Evolutionary conservation across 75 land plant genomes (phyloP).

Genomic region (Picea glauca): DNA sequence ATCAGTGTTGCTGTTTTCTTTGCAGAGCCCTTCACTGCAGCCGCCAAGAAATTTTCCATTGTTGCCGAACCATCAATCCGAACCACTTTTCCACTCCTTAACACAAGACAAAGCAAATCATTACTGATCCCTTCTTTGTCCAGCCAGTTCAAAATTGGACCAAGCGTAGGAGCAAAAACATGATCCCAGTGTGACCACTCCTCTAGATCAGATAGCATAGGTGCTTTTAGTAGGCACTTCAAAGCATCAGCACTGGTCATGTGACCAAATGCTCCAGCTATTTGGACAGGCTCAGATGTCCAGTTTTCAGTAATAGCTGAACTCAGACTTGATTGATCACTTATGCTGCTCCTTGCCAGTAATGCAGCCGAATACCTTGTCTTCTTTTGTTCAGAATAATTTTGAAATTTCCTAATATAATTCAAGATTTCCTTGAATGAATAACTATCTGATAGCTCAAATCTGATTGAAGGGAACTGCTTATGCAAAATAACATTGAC

Average conservation of each 20-base stretch:
- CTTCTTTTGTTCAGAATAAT: slow-evolving; percentile 14
- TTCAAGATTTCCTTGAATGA: slow-evolving; percentile 24
- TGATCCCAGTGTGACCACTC: slow-evolving; percentile 87
- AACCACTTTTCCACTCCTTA: slow-evolving; percentile 57
- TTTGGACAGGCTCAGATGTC: background rate
- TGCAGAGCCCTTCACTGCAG: slow-evolving; percentile 44
- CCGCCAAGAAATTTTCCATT: slow-evolving; percentile 53
- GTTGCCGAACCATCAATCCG: slow-evolving; percentile 66
- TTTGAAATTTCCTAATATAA: slow-evolving; percentile 11
- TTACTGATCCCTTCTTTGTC: slow-evolving; percentile 33
- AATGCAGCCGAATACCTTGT: slow-evolving; percentile 44
- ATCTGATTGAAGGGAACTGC: slow-evolving; percentile 54
- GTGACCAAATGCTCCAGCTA: slow-evolving; percentile 25
- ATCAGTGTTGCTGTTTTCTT: slow-evolving; percentile 51
- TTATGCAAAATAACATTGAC: slow-evolving; percentile 33
- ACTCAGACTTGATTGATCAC: background rate
- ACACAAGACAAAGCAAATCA: slow-evolving; percentile 55
- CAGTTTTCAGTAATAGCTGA: background rate
- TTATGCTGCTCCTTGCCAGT: slow-evolving; percentile 11
- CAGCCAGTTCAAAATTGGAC: slow-evolving; percentile 71
- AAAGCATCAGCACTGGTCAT: slow-evolving; percentile 55
- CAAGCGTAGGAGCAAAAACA: slow-evolving; percentile 76
- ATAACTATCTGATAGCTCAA: slow-evolving; percentile 36
- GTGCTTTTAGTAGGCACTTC: slow-evolving; percentile 61
- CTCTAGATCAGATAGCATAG: slow-evolving; percentile 71